phyloP scores from a whole-genome alignment of 2,329 filamentous ascomycete genomes.

The Botrytis fabae region DNA sequence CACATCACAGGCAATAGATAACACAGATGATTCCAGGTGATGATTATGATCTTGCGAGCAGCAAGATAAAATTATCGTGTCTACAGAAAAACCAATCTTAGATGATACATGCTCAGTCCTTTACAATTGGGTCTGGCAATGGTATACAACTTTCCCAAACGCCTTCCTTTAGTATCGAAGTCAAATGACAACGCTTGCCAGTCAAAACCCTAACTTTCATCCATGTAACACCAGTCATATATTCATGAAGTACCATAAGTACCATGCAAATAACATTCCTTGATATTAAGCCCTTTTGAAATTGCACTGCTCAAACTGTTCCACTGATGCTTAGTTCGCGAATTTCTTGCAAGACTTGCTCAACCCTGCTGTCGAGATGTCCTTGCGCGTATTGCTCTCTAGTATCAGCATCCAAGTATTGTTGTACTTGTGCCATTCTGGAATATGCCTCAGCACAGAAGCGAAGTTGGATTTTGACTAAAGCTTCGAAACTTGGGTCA shows the following conservation, averaged over 20 bases:
- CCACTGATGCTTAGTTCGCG: conserved; percentile 90
- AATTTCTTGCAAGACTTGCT: conserved; percentile 96
- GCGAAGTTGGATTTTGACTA: conserved; percentile 96
- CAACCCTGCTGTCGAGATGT: conserved; percentile 85
- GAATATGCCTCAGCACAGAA: conserved; percentile 98
- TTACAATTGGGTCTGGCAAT: conserved; percentile 10
- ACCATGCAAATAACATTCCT: conserved; percentile 19
- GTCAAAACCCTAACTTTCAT: conserved; percentile 7
- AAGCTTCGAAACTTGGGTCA: conserved; percentile 93
- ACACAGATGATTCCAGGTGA: neutral
- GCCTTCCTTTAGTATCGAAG: conserved; percentile 15
- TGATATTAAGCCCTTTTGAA: neutral
- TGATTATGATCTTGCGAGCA: neutral
- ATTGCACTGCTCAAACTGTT: conserved; percentile 53
- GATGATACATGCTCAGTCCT: conserved; percentile 15
- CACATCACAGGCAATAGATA: neutral
- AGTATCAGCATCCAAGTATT: conserved; percentile 94
- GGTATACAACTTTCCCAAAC: conserved; percentile 14
- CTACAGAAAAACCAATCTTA: conserved; percentile 8
- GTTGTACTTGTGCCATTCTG: conserved; percentile 98
- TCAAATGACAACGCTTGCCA: conserved; percentile 15
- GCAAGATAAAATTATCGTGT: conserved; percentile 8
- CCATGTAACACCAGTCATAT: conserved; percentile 19
- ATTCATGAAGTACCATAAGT: conserved; percentile 21
- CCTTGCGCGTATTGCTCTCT: conserved; percentile 94